These are phyloP conservation scores for Saturnispora gosingensis DNA, from an alignment of 805 yeast species.

Conservation along the genomic window DNA sequence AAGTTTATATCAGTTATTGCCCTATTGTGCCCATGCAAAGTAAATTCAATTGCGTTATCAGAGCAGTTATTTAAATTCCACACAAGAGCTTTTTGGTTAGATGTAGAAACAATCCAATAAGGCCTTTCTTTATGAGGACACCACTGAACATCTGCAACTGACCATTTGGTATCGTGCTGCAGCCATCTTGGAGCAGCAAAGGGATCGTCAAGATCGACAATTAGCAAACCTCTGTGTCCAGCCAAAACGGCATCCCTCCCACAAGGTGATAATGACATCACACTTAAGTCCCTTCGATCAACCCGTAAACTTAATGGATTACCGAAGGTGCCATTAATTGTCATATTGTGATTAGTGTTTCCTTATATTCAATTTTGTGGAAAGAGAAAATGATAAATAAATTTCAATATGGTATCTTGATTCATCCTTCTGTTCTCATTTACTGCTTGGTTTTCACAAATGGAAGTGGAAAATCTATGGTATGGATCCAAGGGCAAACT, in stretches of 20 bases:
- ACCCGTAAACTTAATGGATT: slow-evolving; percentile 75
- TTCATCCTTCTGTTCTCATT: not conserved
- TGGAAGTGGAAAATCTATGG: slow-evolving; percentile 1
- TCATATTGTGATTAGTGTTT: not conserved
- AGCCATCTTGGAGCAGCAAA: slow-evolving; percentile 92
- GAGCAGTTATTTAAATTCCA: slow-evolving; percentile 71
- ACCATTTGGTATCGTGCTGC: slow-evolving; percentile 91
- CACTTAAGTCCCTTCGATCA: slow-evolving; percentile 78
- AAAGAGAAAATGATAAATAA: not conserved
- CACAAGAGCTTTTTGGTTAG: slow-evolving; percentile 89
- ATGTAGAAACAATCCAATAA: slow-evolving; percentile 86
- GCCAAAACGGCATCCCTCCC: slow-evolving; percentile 94
- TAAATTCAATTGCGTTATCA: slow-evolving; percentile 40
- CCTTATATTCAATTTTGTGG: not conserved
- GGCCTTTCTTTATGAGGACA: slow-evolving; percentile 83
- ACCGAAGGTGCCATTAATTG: slow-evolving; percentile 46
- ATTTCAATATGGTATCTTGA: not conserved
- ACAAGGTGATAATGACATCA: slow-evolving; percentile 81
- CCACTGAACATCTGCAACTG: slow-evolving; percentile 98
- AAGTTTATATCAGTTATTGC: slow-evolving; percentile 96
- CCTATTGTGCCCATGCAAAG: slow-evolving; percentile 80
- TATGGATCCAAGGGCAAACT: not conserved
- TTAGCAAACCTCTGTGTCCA: slow-evolving; percentile 70
- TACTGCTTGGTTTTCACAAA: not conserved
- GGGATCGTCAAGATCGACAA: slow-evolving; percentile 93